Percentiles rank a stretch among this genome's conserved stretches.
phyloP scores from a whole-genome alignment of 805 yeast species.

The Sugiyamaella smithiae region DNA sequence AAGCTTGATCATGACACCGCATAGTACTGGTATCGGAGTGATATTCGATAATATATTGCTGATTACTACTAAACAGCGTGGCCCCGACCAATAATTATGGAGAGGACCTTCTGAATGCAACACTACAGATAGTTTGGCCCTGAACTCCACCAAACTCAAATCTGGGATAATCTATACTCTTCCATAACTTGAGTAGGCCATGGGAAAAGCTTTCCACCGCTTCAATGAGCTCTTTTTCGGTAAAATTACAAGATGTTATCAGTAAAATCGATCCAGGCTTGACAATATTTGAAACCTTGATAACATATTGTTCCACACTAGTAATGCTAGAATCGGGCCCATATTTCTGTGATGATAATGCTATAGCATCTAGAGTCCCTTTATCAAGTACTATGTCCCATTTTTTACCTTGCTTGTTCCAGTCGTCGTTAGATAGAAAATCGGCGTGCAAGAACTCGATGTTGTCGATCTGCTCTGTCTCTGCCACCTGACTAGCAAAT shows the following conservation, averaged over 20 bases:
- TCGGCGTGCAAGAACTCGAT: constrained; percentile 66
- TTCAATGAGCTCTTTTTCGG: constrained; percentile 66
- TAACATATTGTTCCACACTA: constrained; percentile 51
- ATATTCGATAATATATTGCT: no score
- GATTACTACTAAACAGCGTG: no score
- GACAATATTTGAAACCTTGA: constrained; percentile 55
- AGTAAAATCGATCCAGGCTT: constrained; percentile 55
- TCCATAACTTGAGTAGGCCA: constrained; percentile 54
- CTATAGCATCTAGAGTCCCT: constrained; percentile 97
- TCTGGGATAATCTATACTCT: constrained; percentile 68
- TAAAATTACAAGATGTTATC: constrained; percentile 92
- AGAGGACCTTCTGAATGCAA: constrained; percentile 74
- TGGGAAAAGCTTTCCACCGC: constrained; percentile 47
- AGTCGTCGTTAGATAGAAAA: constrained; percentile 46
- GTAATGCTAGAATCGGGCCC: constrained; percentile 32
- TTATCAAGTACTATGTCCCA: constrained; percentile 85
- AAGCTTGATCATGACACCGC: no score
- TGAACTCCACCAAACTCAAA: constrained; percentile 86
- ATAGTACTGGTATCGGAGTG: no score
- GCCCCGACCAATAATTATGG: no score
- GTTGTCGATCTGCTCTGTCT: constrained; percentile 26
- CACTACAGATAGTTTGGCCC: constrained; percentile 84
- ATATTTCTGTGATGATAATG: constrained; percentile 62
- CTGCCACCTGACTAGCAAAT: constrained; percentile 54
- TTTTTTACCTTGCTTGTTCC: constrained; percentile 37